These are phyloP conservation scores for Exophiala calicioides DNA, from an alignment of 2,329 filamentous ascomycete genomes.

Conservation along the genomic window DNA sequence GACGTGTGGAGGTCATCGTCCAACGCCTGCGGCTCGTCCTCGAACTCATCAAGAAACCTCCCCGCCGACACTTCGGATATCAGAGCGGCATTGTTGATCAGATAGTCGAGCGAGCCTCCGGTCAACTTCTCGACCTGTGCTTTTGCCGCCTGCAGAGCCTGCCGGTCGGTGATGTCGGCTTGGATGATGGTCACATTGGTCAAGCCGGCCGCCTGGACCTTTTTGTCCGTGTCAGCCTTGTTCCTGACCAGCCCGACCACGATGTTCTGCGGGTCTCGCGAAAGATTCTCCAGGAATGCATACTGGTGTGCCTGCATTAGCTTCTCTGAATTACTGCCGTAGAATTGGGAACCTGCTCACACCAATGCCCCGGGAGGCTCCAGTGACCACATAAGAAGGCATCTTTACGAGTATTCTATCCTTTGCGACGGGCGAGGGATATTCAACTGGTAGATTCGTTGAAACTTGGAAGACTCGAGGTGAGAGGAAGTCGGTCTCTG, in stretches of 20 bases:
- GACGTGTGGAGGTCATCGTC: conserved; percentile 36
- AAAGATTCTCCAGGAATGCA: conserved; percentile 52
- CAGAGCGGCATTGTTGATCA: conserved; percentile 55
- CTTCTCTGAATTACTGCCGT: no score
- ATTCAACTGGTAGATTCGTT: no score
- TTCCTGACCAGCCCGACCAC: conserved; percentile 54
- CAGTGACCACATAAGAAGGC: no score
- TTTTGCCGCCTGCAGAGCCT: conserved; percentile 39
- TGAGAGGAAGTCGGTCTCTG: no score
- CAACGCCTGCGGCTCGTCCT: conserved; percentile 38
- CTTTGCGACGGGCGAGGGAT: no score
- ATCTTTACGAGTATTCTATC: no score
- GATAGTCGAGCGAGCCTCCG: conserved; percentile 47
- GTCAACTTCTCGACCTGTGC: conserved; percentile 29
- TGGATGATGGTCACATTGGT: conserved; percentile 51
- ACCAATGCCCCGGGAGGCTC: no score
- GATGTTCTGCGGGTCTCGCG: conserved; percentile 45
- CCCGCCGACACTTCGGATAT: conserved; percentile 35
- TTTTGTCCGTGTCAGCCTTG: conserved; percentile 48
- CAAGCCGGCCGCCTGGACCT: conserved; percentile 43
- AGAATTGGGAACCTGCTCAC: no score
- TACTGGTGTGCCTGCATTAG: no score
- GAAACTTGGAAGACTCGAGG: no score
- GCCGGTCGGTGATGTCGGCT: conserved; percentile 47
- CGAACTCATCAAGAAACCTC: conserved; percentile 39